phyloP scores from a whole-genome alignment of 2,329 filamentous ascomycete genomes.

The Sporothrix variecibatus region DNA sequence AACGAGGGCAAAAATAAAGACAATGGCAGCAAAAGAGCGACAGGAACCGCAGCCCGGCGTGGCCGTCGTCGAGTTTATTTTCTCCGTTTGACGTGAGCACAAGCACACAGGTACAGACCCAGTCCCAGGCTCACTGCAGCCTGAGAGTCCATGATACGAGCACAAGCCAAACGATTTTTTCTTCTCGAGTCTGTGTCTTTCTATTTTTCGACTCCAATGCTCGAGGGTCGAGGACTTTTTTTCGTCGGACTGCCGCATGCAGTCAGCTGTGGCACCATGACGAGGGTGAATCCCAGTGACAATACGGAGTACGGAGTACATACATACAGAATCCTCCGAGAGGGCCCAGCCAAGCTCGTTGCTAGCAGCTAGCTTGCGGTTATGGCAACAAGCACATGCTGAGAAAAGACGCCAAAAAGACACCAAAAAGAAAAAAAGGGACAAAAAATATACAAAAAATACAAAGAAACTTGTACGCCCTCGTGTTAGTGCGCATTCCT shows the following conservation, averaged over 20 bases:
- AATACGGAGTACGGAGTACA: no score
- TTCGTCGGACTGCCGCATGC: conserved; percentile 9
- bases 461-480: background rate
- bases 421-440: background rate
- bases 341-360: background rate
- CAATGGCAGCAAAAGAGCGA: background rate
- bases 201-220: background rate
- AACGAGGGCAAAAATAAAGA: background rate
- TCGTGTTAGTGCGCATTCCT: conserved; percentile 18
- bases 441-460: background rate
- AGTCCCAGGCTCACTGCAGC: background rate
- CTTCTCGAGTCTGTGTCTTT: background rate
- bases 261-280: conserved; percentile 10
- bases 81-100: background rate
- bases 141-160: background rate
- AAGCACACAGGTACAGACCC: background rate
- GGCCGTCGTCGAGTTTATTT: background rate
- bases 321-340: conserved; percentile 3
- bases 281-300: background rate
- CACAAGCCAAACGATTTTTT: background rate
- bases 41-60: background rate
- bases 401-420: background rate
- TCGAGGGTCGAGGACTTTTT: background rate
- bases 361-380: background rate
- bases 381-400: background rate